Conservation (phyloP, 768 basidiomycete genomes). For the Lactarius hengduanensis region DNA sequence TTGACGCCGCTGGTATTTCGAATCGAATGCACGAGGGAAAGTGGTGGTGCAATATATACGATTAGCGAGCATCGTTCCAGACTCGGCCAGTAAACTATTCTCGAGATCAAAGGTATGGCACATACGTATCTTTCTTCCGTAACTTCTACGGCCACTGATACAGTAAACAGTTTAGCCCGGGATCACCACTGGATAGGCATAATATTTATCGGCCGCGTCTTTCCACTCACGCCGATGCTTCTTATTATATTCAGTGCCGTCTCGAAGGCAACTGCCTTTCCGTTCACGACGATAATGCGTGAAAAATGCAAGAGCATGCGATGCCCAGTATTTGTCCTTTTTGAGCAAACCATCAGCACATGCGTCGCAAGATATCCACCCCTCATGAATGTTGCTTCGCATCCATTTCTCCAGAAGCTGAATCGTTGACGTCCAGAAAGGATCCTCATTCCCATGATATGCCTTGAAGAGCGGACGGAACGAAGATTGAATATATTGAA, state of each 20-base stretch:
- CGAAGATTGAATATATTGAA: not conserved
- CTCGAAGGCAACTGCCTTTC: constrained; percentile 2
- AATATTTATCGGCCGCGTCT: not conserved
- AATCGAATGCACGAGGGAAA: not conserved
- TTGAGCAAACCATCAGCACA: not conserved
- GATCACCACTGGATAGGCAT: constrained; percentile 3
- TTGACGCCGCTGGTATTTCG: not conserved
- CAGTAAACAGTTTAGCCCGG: not conserved
- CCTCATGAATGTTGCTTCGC: not conserved
- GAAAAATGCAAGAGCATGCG: not conserved
- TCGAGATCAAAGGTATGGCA: not conserved
- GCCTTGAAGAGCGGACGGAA: constrained; percentile 5
- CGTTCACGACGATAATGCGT: not conserved
- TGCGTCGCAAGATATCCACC: not conserved
- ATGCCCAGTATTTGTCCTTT: not conserved
- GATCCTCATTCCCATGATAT: constrained; percentile 2
- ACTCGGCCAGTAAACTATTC: not conserved
- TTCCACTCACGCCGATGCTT: not conserved
- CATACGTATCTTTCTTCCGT: not conserved
- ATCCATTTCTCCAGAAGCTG: not conserved
- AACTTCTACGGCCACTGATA: not conserved
- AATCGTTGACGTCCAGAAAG: not conserved
- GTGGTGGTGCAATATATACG: not conserved
- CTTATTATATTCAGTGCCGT: constrained; percentile 4
- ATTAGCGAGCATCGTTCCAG: not conserved